A percentile compares a stretch with the other conserved stretches of the same genome.
These are phyloP conservation scores for Dioscorea cayenensis DNA, from an alignment of 116 monocot genomes.

Conservation along the genomic window DNA sequence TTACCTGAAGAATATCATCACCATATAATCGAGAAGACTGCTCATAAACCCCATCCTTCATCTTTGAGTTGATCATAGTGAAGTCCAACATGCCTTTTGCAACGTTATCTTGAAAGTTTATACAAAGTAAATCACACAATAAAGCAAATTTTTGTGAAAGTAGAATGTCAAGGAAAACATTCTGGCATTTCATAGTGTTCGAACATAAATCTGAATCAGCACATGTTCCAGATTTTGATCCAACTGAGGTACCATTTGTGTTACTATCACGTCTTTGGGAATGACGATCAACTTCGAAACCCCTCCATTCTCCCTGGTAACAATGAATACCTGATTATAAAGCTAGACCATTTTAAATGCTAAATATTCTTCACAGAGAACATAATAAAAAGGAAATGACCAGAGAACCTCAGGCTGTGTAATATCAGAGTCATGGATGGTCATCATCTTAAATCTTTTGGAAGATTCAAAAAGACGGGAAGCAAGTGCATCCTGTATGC, in stretches of 20 bases:
- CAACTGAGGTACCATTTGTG: constrained; percentile 8
- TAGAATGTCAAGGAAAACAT: constrained; percentile 53
- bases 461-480: constrained; percentile 15
- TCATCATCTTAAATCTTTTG: constrained; percentile 9
- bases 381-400: background rate
- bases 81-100: constrained; percentile 42
- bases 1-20: constrained; percentile 70
- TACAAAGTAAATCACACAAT: constrained; percentile 67
- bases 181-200: constrained; percentile 51
- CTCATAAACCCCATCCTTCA: constrained; percentile 67
- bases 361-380: background rate
- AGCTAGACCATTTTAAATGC: background rate
- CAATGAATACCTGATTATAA: background rate
- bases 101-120: constrained; percentile 42
- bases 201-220: constrained; percentile 16
- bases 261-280: constrained; percentile 9
- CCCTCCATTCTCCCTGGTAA: constrained; percentile 29
- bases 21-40: constrained; percentile 35
- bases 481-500: constrained; percentile 47
- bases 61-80: constrained; percentile 46
- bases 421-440: background rate
- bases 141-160: constrained; percentile 64
- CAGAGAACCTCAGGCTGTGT: constrained; percentile 22
- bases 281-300: constrained; percentile 17
- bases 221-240: constrained; percentile 13